Evolutionary conservation across 345 rosid species (phyloP).

Genomic region (Excoecaria agallocha): DNA sequence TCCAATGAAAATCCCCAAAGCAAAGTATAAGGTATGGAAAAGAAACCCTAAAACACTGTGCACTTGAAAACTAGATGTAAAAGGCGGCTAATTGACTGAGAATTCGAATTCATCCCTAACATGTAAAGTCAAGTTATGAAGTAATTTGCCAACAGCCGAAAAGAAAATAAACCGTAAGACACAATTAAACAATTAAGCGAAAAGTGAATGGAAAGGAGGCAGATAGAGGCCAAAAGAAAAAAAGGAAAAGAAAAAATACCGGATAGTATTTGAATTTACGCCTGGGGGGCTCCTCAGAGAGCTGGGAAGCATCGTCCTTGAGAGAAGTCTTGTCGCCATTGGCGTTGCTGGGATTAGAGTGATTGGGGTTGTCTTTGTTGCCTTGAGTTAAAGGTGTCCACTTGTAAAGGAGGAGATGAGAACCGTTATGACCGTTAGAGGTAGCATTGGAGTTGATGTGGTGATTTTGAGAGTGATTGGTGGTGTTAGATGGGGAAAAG

Average conservation of each 20-base stretch:
- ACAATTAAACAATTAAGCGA: not conserved
- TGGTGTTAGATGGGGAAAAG: constrained; percentile 44
- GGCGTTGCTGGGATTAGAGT: constrained; percentile 13
- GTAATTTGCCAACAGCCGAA: not conserved
- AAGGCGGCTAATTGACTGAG: not conserved
- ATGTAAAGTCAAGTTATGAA: not conserved
- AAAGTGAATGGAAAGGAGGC: not conserved
- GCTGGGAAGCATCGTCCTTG: constrained; percentile 28
- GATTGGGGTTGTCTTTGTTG: constrained; percentile 25
- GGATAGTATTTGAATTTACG: constrained; percentile 90
- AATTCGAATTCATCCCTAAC: not conserved
- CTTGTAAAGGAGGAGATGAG: constrained; percentile 73
- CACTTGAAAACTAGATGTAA: constrained; percentile 21
- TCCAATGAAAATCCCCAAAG: too few species aligned
- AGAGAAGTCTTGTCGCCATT: constrained; percentile 38
- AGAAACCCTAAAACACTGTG: constrained; percentile 21
- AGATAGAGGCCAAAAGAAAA: constrained; percentile 5
- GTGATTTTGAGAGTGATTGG: constrained; percentile 28
- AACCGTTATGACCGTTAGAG: constrained; percentile 53
- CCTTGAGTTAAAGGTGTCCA: constrained; percentile 78
- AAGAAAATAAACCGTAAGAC: not conserved
- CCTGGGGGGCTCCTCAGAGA: constrained; percentile 60
- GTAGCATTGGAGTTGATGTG: constrained; percentile 17
- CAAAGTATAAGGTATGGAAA: not conserved
- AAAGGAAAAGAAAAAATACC: constrained; percentile 35